These are phyloP conservation scores for Lactifluus piperatus DNA, from an alignment of 768 basidiomycete species.

Conservation along the genomic window DNA sequence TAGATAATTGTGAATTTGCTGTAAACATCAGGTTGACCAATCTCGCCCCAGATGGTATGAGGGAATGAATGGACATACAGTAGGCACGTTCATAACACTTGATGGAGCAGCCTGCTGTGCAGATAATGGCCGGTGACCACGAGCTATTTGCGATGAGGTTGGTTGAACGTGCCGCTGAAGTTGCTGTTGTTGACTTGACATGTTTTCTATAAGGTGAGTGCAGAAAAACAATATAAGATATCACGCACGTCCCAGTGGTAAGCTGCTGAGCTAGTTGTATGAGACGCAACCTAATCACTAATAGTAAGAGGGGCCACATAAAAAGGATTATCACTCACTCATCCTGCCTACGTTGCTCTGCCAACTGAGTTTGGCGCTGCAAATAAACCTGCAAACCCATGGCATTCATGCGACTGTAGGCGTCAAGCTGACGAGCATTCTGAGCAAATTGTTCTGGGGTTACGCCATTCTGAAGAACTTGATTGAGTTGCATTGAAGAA, in stretches of 20 bases:
- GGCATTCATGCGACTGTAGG: slow-evolving; percentile 9
- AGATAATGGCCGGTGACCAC: not conserved
- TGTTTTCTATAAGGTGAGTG: not conserved
- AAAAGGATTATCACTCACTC: slow-evolving; percentile 1
- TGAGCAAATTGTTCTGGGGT: slow-evolving; percentile 14
- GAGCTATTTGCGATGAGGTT: not conserved
- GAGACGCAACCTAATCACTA: slow-evolving; percentile 1
- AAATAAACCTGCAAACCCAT: slow-evolving; percentile 10
- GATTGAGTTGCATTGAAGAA: not conserved
- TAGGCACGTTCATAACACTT: not conserved
- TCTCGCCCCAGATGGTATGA: not conserved
- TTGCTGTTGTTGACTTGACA: slow-evolving; percentile 11
- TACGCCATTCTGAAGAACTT: slow-evolving; percentile 1
- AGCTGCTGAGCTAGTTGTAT: slow-evolving; percentile 13
- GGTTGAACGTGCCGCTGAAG: not conserved
- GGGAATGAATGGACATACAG: not conserved
- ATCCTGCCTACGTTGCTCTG: slow-evolving; percentile 10
- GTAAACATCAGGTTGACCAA: not conserved
- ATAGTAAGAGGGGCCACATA: not conserved
- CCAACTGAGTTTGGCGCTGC: slow-evolving; percentile 3
- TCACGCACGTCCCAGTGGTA: slow-evolving; percentile 2
- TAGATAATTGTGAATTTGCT: not conserved
- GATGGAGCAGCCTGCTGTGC: not conserved
- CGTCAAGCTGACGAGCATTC: slow-evolving; percentile 12
- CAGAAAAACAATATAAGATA: not conserved